Conservation (phyloP, 768 basidiomycete species). For the Lentinula sp. region DNA sequence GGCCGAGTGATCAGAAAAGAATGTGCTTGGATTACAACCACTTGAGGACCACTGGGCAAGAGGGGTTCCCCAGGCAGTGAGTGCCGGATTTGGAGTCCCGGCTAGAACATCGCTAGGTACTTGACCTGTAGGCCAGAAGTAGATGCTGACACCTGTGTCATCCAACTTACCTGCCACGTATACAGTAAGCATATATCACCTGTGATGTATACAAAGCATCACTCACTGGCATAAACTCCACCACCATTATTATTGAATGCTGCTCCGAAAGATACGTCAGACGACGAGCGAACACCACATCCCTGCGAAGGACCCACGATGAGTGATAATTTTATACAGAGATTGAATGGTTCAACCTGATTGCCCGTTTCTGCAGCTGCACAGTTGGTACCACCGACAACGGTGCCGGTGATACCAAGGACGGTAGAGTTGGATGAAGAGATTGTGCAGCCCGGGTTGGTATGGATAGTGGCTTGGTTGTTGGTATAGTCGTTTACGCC, state of each 20-base stretch:
- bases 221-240: conserved; percentile 87
- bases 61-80: conserved; percentile 64
- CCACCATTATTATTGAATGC: conserved; percentile 82
- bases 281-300: conserved; percentile 68
- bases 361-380: conserved; percentile 65
- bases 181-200: not conserved
- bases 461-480: conserved; percentile 73
- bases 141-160: conserved; percentile 66
- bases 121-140: conserved; percentile 71
- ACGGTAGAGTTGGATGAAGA: conserved; percentile 36
- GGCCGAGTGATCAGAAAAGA: conserved; percentile 69
- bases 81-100: conserved; percentile 63
- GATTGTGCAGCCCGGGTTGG: conserved; percentile 63
- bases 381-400: conserved; percentile 71
- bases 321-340: too few relatives aligned
- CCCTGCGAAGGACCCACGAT: conserved; percentile 26
- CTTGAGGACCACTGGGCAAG: conserved; percentile 75
- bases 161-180: conserved; percentile 64
- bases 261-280: conserved; percentile 68
- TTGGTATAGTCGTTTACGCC: conserved; percentile 77
- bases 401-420: conserved; percentile 52
- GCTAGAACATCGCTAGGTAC: conserved; percentile 74
- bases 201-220: not conserved
- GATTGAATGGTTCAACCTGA: conserved; percentile 17
- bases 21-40: conserved; percentile 69